Base-by-base conservation (phyloP, 2,329 filamentous ascomycete genomes). In the Talaromyces sp. region DNA sequence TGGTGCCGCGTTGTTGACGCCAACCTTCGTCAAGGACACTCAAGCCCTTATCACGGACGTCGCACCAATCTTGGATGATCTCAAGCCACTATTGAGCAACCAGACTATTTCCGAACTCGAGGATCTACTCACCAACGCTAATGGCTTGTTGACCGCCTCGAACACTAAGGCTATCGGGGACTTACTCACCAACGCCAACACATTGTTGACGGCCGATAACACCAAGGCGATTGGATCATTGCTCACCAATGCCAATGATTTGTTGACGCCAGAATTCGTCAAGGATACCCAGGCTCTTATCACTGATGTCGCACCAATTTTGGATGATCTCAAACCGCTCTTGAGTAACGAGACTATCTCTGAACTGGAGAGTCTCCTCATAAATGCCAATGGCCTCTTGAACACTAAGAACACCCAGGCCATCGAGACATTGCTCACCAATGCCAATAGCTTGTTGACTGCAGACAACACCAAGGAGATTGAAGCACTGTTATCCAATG, bases 331-430 rank as follows among this genome's bases (percentile, higher is more conserved):
- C 60, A 62, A 62, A 14, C 60, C 63, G 56, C 49, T 65, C n/a
- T 47, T 65, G 35, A 65, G 57, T 22, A 61, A 60, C 57, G n/a
- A 66, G 43, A 68, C 69, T 64, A 71, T 75, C 39, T 71, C 72
- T 66, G 73, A 75, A 66, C 68, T 75, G 37, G 74, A 75, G 52
- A 66, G 67, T 24, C 66, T 76, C 6, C 70, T 76, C 16, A 68
- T 66, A n/a, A 74, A 75, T 41, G 73, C 70, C 27, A 73, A 72
- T 56, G 52, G 66, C 7, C 63, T 76, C 35, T 67, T 76, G 62
- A 72, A 69, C 22, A 45, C 68, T 39, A 67, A 72, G 41, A 61
- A 61, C 24, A 54, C 71, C 70, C 70, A 74, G 63, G 69, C 72
- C 24, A 71, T 74, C 6, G 68, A 70, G 60, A 59, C 62, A 37